phyloP scores from a whole-genome alignment of 495 filamentous ascomycete genomes.

The Hypoxylon crocopeplum region DNA sequence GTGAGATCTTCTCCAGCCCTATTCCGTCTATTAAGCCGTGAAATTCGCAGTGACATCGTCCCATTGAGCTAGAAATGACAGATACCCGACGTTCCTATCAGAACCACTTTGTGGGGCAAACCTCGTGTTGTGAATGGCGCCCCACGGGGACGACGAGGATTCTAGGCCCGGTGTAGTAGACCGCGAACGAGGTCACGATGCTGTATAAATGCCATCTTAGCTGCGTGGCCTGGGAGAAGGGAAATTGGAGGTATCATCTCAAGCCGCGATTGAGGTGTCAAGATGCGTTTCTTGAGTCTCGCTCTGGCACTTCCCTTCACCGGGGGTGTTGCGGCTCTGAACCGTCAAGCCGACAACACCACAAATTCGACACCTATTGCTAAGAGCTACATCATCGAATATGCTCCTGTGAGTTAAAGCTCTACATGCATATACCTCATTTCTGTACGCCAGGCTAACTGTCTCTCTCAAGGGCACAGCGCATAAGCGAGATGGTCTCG shows the following conservation, averaged over 20 bases:
- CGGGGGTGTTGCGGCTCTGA: constrained; percentile 8
- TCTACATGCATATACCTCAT: background rate
- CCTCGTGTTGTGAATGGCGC: constrained; percentile 11
- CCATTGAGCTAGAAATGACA: background rate
- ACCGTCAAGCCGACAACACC: constrained; percentile 12
- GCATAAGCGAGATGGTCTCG: constrained; percentile 16
- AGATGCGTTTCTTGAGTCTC: constrained; percentile 20
- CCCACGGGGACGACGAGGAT: too few species aligned
- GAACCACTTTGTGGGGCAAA: constrained; percentile 8
- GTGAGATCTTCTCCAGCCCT: constrained; percentile 7
- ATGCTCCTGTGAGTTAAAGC: constrained; percentile 11
- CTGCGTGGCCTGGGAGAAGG: background rate
- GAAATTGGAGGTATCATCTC: background rate
- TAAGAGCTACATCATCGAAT: constrained; percentile 15
- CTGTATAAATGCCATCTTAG: constrained; percentile 7
- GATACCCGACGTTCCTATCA: background rate
- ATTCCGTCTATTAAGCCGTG: constrained; percentile 10
- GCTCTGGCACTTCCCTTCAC: constrained; percentile 14
- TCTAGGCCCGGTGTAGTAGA: background rate
- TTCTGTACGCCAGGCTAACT: background rate
- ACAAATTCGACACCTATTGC: background rate
- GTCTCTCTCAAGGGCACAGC: constrained; percentile 9
- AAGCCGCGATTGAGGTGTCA: background rate
- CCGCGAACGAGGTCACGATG: background rate
- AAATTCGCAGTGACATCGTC: constrained; percentile 9